Conservation (phyloP, 345 rosid species). For the Eucalyptus marginata region DNA sequence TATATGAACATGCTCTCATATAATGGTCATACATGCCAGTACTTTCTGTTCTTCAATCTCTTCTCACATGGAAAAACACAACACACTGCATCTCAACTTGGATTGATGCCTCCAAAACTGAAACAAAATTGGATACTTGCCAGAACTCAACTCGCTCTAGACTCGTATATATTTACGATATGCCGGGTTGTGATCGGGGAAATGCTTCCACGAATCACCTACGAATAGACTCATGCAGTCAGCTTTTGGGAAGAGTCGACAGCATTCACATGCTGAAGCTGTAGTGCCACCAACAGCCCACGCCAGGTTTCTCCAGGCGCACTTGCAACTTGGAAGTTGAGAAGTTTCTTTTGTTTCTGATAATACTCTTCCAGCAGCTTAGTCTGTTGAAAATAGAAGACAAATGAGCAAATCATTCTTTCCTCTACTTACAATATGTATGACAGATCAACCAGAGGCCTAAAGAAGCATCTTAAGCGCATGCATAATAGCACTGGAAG, state of each 20-base stretch:
- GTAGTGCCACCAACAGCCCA: constrained; percentile 73
- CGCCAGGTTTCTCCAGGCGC: constrained; percentile 81
- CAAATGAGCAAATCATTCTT: background rate
- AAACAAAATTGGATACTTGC: constrained; percentile 1
- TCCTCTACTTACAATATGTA: background rate
- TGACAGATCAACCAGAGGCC: background rate
- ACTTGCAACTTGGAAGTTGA: constrained; percentile 53
- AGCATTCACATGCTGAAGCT: constrained; percentile 46
- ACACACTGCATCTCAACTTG: background rate
- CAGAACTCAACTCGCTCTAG: background rate
- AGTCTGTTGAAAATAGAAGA: constrained; percentile 24
- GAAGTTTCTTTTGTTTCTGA: constrained; percentile 60
- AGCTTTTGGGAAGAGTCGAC: constrained; percentile 36
- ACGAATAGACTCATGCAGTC: constrained; percentile 17
- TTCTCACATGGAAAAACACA: background rate
- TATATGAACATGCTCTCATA: background rate
- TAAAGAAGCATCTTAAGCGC: background rate
- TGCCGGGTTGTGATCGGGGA: background rate
- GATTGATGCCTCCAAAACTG: background rate
- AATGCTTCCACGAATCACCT: background rate
- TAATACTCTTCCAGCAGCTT: constrained; percentile 83
- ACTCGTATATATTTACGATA: constrained; percentile 3
- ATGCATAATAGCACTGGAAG: background rate
- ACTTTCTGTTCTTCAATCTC: background rate
- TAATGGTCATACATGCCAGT: background rate